A percentile compares a stretch with the other conserved stretches of the same genome.
These are phyloP conservation scores for Caloboletus firmus DNA, from an alignment of 1,284 basidiomycete genomes.

Conservation along the genomic window DNA sequence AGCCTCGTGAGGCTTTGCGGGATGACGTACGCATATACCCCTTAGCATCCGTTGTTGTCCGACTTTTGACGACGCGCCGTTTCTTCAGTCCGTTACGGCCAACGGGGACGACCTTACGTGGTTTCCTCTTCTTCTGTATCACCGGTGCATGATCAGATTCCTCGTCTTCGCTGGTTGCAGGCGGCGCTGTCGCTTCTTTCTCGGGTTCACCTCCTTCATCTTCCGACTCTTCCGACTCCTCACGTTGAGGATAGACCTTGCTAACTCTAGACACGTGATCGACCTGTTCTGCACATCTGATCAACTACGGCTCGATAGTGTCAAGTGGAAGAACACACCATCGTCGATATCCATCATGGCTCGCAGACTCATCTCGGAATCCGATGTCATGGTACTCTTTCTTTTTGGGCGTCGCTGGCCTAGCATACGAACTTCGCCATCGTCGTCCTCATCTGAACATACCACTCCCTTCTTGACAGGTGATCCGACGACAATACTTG, in stretches of 20 bases:
- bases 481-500: slow-evolving; percentile 19
- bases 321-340: slow-evolving; percentile 40
- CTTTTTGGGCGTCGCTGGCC: slow-evolving; percentile 22
- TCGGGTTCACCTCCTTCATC: slow-evolving; percentile 15
- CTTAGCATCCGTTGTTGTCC: slow-evolving; percentile 56
- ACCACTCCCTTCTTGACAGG: slow-evolving; percentile 47
- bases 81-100: slow-evolving; percentile 75
- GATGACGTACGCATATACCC: slow-evolving; percentile 64
- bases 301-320: neutral
- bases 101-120: slow-evolving; percentile 62
- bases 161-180: slow-evolving; percentile 30
- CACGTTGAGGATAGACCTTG: slow-evolving; percentile 4
- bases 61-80: slow-evolving; percentile 59
- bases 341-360: slow-evolving; percentile 80
- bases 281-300: slow-evolving; percentile 42
- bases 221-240: slow-evolving; percentile 29
- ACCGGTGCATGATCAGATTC: slow-evolving; percentile 38
- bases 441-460: slow-evolving; percentile 63
- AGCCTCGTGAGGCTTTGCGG: neutral
- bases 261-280: slow-evolving; percentile 39
- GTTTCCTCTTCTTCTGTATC: slow-evolving; percentile 49
- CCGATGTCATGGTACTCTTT: slow-evolving; percentile 22
- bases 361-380: slow-evolving; percentile 45
- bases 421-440: slow-evolving; percentile 37
- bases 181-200: slow-evolving; percentile 19